Base-by-base conservation (phyloP, 805 yeast genomes). In the Jamesozyma lodderae region DNA sequence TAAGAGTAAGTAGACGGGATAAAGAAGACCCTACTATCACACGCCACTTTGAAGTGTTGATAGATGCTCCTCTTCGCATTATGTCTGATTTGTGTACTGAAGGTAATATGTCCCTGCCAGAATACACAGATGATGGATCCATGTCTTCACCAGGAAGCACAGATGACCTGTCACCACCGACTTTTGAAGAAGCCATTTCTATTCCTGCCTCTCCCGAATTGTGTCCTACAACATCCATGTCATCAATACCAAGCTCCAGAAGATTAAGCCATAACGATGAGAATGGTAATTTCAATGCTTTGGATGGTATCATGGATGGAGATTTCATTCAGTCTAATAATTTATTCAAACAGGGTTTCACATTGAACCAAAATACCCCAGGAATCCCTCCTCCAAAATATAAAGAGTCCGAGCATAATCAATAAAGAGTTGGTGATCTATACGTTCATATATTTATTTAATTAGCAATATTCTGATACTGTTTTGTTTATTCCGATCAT, bases 1-100 rank as follows among this genome's bases (percentile, higher is more conserved):
- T 82, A 40, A 64, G 92, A 40, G 74, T 82, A 20, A 74, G 83
- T 10, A 76, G 72, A 47, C 76, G 76, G 1, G 81, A 78, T 41
- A 53, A 59, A 4, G 23, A 31, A 10, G 62, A 59, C 26, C 60
- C 64, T 2, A 45, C 48, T 4, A 73, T 72, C 44, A 59, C 75
- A 62, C 86, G 80, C 49, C 88, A 82, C 55, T 82, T 78, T 51
- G 94, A 82, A 48, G 88, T 82, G 16, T 74, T 82, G 31, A 81
- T 82, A 28, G 92, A 82, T 52, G 81, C 90, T 0, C 92, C 92
- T 0, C 66, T 82, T 26, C 68, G 72, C 22, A 54, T 75, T 15
- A 61, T 73, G n/a, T 70, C 77, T 10, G 63, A 62, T 24, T 46
- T 58, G 3, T 68, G 73, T 46, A 55, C 52, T 3, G 50, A 55